phyloP scores from a whole-genome alignment of 116 monocot genomes.

The Papilionanthe hybrid region DNA sequence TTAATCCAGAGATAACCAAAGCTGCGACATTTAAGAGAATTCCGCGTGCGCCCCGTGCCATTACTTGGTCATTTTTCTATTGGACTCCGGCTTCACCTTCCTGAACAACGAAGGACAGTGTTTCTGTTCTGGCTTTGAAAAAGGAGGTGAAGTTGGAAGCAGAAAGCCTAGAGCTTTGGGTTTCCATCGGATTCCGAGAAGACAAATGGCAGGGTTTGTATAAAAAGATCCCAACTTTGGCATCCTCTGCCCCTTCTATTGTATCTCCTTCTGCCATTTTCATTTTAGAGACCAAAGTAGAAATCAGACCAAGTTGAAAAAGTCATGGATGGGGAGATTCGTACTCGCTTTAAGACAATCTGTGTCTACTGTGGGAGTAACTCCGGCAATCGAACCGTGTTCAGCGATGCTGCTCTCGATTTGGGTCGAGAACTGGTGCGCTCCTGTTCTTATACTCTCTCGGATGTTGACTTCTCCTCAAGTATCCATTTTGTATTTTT shows the following conservation, averaged over 20 bases:
- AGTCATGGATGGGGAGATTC: conserved; percentile 8
- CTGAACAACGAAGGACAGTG: not conserved
- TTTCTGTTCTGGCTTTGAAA: conserved; percentile 3
- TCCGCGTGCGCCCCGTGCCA: conserved; percentile 6
- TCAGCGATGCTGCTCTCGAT: conserved; percentile 22
- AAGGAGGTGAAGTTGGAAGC: not conserved
- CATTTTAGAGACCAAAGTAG: not conserved
- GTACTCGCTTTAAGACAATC: conserved; percentile 19
- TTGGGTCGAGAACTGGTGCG: conserved; percentile 17
- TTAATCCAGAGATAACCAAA: conserved; percentile 1
- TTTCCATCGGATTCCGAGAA: not conserved
- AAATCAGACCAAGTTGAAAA: not conserved
- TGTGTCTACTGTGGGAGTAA: conserved; percentile 27
- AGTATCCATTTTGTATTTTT: not conserved
- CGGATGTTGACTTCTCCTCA: not conserved
- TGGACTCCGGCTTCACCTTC: not conserved
- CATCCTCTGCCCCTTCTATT: not conserved
- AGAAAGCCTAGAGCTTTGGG: not conserved
- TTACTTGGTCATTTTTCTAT: not conserved
- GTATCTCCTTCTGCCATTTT: not conserved
- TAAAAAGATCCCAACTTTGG: not conserved
- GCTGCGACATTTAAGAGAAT: conserved; percentile 6
- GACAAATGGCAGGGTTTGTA: conserved; percentile 2
- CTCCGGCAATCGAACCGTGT: conserved; percentile 18
- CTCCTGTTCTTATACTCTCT: not conserved